Evolutionary conservation across 2,329 filamentous ascomycete genomes (phyloP).

Genomic region (Claviceps lovelessii): DNA sequence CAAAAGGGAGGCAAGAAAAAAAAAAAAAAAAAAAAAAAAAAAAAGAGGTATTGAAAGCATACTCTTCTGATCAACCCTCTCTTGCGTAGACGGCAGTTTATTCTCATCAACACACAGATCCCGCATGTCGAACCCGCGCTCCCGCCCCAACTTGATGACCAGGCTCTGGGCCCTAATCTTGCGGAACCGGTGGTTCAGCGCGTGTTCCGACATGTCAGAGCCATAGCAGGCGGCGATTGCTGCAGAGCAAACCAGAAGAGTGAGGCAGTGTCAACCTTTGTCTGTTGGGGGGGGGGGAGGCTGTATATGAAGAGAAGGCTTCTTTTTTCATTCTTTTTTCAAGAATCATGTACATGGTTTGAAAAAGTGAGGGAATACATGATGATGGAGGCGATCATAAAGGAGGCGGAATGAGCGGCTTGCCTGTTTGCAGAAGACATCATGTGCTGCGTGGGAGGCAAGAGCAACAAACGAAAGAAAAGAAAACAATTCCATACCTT

Average conservation of each 20-base stretch:
- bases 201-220: conserved; percentile 32
- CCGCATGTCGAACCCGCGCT: conserved; percentile 27
- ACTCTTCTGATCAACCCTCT: conserved; percentile 27
- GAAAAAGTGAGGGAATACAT: too few relatives aligned
- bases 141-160: conserved; percentile 22
- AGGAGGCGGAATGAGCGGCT: too few relatives aligned
- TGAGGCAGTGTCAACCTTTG: conserved; percentile 16
- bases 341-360: too few relatives aligned
- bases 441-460: background rate
- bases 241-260: conserved; percentile 14
- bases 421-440: background rate
- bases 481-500: conserved; percentile 31
- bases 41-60: conserved; percentile 10
- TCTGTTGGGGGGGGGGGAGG: too few relatives aligned
- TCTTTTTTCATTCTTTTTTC: too few relatives aligned
- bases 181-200: conserved; percentile 38
- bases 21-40: background rate
- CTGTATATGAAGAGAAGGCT: background rate
- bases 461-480: background rate
- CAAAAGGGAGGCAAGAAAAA: background rate
- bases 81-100: conserved; percentile 23
- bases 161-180: conserved; percentile 28
- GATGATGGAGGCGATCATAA: too few relatives aligned
- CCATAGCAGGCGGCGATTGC: conserved; percentile 34
- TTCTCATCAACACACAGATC: conserved; percentile 23